A percentile compares a stretch with the other conserved stretches of the same genome.
Evolutionary conservation across 148 eudicot species (phyloP).

Genomic region (Fagopyrum tataricum): DNA sequence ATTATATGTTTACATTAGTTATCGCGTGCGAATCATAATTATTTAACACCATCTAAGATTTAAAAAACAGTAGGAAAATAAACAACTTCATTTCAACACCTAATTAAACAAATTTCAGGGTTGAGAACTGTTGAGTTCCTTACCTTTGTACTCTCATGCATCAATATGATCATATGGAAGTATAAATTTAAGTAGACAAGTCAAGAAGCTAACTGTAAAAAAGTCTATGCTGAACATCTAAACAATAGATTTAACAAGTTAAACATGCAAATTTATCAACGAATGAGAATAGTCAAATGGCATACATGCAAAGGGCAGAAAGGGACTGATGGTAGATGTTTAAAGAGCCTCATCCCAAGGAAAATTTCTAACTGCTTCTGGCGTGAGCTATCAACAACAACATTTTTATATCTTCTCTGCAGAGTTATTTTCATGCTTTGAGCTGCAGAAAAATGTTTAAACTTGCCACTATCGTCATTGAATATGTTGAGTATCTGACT

Average conservation of each 20-base stretch:
- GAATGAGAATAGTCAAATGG: conserved; percentile 11
- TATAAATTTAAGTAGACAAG: too few species aligned
- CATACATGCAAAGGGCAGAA: conserved; percentile 69
- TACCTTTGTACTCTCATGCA: too few species aligned
- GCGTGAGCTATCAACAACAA: conserved; percentile 84
- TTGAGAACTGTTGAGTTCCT: too few species aligned
- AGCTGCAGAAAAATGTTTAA: conserved; percentile 93
- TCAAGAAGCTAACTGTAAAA: not conserved
- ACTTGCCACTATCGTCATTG: conserved; percentile 78
- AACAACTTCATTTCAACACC: too few species aligned
- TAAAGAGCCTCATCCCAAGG: conserved; percentile 82
- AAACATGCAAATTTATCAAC: not conserved
- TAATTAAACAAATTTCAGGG: too few species aligned
- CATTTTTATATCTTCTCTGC: conserved; percentile 90
- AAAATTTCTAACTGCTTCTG: conserved; percentile 93
- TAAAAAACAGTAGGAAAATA: too few species aligned
- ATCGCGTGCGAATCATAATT: too few species aligned
- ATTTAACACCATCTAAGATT: too few species aligned
- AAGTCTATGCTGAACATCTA: not conserved
- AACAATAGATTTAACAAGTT: not conserved
- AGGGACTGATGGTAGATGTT: conserved; percentile 78
- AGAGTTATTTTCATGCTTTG: conserved; percentile 86
- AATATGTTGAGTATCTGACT: conserved; percentile 93
- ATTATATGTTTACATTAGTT: too few species aligned
- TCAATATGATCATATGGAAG: too few species aligned